Conservation (phyloP, 2,329 filamentous ascomycete species). For the Clarireedia homoeocarpa region DNA sequence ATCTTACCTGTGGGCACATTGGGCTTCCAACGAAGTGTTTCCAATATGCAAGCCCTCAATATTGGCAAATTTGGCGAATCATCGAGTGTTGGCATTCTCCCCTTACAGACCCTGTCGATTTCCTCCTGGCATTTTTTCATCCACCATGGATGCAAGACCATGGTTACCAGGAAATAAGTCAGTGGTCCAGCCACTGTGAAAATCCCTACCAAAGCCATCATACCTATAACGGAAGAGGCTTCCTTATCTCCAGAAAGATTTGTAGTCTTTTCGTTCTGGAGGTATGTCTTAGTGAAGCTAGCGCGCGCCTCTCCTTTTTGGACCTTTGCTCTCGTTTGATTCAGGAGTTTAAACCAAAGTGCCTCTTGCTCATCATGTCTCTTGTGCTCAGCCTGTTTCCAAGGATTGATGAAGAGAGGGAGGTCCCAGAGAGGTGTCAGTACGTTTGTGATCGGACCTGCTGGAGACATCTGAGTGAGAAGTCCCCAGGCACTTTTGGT, state of each 20-base stretch:
- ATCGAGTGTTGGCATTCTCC: constrained; percentile 38
- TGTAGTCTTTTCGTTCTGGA: neutral
- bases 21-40: constrained; percentile 38
- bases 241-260: constrained; percentile 19
- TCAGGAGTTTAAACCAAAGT: neutral
- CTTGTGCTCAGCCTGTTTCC: neutral
- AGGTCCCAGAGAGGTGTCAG: neutral
- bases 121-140: constrained; percentile 27
- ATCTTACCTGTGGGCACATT: constrained; percentile 32
- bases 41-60: constrained; percentile 39
- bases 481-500: neutral
- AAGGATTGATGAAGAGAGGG: neutral
- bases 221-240: constrained; percentile 12
- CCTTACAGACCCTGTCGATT: constrained; percentile 41
- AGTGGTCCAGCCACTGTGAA: neutral
- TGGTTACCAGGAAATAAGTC: constrained; percentile 7
- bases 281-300: neutral
- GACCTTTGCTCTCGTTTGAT: neutral
- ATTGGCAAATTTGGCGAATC: constrained; percentile 38
- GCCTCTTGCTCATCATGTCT: neutral
- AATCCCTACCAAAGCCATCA: neutral
- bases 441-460: neutral
- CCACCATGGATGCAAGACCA: constrained; percentile 9
- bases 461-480: neutral
- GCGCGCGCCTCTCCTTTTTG: neutral